Evolutionary conservation across 768 basidiomycete species (phyloP).

Genomic region (Leccinum aurantiacum): DNA sequence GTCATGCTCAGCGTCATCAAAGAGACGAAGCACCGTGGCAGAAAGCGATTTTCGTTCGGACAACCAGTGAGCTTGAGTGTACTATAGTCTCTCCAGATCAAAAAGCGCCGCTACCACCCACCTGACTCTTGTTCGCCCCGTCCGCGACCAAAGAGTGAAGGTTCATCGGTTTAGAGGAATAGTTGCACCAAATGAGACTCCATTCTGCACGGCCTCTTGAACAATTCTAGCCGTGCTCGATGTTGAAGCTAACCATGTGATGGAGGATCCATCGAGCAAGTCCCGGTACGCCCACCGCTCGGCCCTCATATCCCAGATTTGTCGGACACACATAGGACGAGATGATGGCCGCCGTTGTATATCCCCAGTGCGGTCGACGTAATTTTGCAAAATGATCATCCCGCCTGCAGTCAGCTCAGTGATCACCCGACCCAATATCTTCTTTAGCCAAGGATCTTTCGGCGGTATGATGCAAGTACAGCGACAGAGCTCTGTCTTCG

Average conservation of each 20-base stretch:
- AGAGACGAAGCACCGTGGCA: constrained; percentile 81
- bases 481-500: constrained; percentile 65
- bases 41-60: constrained; percentile 59
- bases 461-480: constrained; percentile 62
- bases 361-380: constrained; percentile 41
- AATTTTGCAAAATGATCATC: constrained; percentile 68
- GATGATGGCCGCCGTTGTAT: constrained; percentile 38
- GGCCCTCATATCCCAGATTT: constrained; percentile 51
- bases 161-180: constrained; percentile 41
- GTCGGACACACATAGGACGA: constrained; percentile 60
- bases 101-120: constrained; percentile 32
- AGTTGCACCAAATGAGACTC: constrained; percentile 70
- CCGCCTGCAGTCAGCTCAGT: constrained; percentile 71
- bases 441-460: constrained; percentile 54
- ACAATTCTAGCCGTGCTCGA: constrained; percentile 68
- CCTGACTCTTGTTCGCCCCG: constrained; percentile 35
- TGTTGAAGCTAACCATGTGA: constrained; percentile 70
- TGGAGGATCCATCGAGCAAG: constrained; percentile 64
- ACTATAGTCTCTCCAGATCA: neutral
- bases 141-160: neutral
- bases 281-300: constrained; percentile 64
- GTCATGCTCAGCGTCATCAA: constrained; percentile 73
- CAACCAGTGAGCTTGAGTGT: constrained; percentile 59
- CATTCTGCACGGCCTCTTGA: constrained; percentile 55
- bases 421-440: constrained; percentile 71